These are phyloP conservation scores for Spergularia bocconei DNA, from an alignment of 148 eudicot species.

Conservation along the genomic window DNA sequence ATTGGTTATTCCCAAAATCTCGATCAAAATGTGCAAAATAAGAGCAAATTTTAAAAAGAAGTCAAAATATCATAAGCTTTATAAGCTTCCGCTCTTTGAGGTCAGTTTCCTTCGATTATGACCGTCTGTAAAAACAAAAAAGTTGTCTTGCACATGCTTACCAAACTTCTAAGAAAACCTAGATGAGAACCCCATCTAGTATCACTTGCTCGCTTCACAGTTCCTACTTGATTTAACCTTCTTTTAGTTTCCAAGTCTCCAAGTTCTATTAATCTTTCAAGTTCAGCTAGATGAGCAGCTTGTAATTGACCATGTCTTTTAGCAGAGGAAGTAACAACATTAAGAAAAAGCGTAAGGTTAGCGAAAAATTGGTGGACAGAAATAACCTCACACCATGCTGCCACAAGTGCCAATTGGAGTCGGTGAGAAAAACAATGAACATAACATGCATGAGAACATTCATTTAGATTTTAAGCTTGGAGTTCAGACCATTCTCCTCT, in stretches of 20 bases:
- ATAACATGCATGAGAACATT: background rate
- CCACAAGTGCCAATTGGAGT: background rate
- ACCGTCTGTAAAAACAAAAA: background rate
- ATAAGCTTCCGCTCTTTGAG: background rate
- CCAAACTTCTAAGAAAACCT: background rate
- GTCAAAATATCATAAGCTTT: background rate
- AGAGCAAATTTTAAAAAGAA: constrained; percentile 7
- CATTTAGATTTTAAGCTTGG: constrained; percentile 1
- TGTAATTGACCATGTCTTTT: constrained; percentile 9
- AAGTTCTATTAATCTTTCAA: background rate
- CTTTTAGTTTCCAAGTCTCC: background rate
- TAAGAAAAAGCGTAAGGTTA: background rate
- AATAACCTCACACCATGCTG: constrained; percentile 2
- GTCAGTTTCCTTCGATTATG: too few species aligned
- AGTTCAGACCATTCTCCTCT: background rate
- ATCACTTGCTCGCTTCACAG: background rate
- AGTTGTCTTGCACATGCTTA: background rate
- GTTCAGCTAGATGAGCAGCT: background rate
- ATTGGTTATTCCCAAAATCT: background rate
- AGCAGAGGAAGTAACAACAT: background rate
- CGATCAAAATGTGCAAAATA: background rate
- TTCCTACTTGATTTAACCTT: background rate
- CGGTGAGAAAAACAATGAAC: constrained; percentile 1
- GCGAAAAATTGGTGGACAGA: constrained; percentile 1
- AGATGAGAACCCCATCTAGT: constrained; percentile 16